A percentile compares a stretch with the other conserved stretches of the same genome.
phyloP scores from a whole-genome alignment of 1,284 basidiomycete species.

The Ustilago tritici region DNA sequence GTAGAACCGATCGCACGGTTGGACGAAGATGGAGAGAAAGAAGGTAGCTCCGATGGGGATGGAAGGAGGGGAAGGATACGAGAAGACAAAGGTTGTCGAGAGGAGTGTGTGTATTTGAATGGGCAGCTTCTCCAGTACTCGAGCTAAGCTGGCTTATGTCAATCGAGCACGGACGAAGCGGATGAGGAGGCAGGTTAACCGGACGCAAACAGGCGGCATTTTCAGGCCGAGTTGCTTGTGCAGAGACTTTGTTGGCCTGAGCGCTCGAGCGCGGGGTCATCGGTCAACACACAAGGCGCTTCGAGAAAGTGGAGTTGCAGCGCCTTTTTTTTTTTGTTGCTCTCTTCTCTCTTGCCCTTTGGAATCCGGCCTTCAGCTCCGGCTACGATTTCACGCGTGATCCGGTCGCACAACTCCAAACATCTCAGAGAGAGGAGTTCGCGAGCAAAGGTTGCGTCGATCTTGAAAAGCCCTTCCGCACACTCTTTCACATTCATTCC shows the following conservation, averaged over 20 bases:
- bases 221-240: not conserved
- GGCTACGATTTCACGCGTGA: constrained; percentile 14
- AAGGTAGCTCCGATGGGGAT: constrained; percentile 10
- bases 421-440: not conserved
- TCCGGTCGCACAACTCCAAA: constrained; percentile 10
- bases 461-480: not conserved
- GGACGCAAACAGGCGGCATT: constrained; percentile 3
- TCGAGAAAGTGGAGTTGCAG: constrained; percentile 13
- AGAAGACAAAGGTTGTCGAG: constrained; percentile 2
- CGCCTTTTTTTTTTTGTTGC: not conserved
- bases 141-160: not conserved
- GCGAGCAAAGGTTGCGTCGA: not conserved
- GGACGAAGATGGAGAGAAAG: not conserved
- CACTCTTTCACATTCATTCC: constrained; percentile 24
- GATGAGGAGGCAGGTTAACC: constrained; percentile 14
- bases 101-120: constrained; percentile 30
- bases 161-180: constrained; percentile 5
- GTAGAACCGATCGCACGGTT: constrained; percentile 1
- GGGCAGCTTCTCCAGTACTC: not conserved
- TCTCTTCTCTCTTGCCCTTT: not conserved
- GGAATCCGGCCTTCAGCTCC: constrained; percentile 13
- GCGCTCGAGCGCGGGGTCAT: constrained; percentile 4
- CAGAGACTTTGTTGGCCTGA: not conserved
- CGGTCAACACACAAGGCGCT: not conserved
- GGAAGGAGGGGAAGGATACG: constrained; percentile 13